These are phyloP conservation scores for Alternaria solani DNA, from an alignment of 2,329 filamentous ascomycete species.

Conservation along the genomic window DNA sequence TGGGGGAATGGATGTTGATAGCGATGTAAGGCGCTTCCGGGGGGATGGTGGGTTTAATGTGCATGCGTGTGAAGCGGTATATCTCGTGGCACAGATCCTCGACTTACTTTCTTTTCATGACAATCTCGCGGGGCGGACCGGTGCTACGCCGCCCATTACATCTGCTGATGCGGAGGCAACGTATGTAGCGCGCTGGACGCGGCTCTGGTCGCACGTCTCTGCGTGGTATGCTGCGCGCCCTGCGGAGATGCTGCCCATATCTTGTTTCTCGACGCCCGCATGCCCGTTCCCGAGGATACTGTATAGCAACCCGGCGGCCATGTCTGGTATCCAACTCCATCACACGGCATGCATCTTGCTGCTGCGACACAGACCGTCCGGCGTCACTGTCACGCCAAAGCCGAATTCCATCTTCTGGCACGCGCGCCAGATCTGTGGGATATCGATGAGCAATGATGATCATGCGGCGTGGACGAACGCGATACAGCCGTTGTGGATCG, in stretches of 20 bases:
- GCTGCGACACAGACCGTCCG: constrained; percentile 32
- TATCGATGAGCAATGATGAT: constrained; percentile 55
- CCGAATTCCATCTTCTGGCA: constrained; percentile 56
- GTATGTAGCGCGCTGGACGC: constrained; percentile 32
- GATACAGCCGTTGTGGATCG: constrained; percentile 59
- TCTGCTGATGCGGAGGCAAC: not conserved
- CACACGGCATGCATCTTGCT: constrained; percentile 25
- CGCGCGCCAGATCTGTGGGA: constrained; percentile 57
- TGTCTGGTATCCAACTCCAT: constrained; percentile 28
- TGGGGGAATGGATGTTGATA: constrained; percentile 49
- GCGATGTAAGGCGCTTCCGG: constrained; percentile 52
- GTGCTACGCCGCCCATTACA: not conserved
- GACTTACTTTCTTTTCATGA: constrained; percentile 34
- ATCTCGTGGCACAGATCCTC: constrained; percentile 60
- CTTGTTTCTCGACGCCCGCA: constrained; percentile 7
- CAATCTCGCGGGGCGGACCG: constrained; percentile 33
- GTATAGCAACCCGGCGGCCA: constrained; percentile 26
- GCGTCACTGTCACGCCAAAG: constrained; percentile 23
- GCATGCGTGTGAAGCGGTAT: constrained; percentile 68
- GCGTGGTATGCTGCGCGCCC: constrained; percentile 44
- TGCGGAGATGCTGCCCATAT: constrained; percentile 23
- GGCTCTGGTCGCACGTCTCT: constrained; percentile 45
- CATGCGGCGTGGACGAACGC: constrained; percentile 58
- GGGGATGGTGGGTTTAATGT: constrained; percentile 57
- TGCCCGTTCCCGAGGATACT: constrained; percentile 23